Evolutionary conservation across 2,329 filamentous ascomycete genomes (phyloP).

Genomic region (Delphinella strobiligena): DNA sequence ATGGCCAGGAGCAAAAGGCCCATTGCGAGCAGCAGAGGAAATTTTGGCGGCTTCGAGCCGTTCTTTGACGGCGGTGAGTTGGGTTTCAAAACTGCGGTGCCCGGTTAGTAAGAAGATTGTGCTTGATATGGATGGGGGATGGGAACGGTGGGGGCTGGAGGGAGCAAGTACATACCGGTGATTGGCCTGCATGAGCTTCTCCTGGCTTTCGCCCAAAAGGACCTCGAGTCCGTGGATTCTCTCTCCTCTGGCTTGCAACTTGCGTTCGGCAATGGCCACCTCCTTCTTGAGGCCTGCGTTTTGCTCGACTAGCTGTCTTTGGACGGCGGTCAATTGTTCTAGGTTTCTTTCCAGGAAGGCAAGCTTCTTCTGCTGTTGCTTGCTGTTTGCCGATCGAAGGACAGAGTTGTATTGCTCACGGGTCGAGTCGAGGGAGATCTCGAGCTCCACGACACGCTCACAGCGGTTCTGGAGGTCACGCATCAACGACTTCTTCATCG

Average conservation of each 20-base stretch:
- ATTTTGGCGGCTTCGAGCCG: conserved; percentile 90
- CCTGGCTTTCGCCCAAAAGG: conserved; percentile 89
- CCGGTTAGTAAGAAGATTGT: conserved; percentile 9
- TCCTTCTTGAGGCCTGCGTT: conserved; percentile 97
- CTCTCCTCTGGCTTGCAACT: conserved; percentile 92
- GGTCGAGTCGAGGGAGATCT: conserved; percentile 94
- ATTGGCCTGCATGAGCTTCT: conserved; percentile 94
- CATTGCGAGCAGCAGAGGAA: conserved; percentile 51
- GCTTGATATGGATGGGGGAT: no score
- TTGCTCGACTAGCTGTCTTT: conserved; percentile 94
- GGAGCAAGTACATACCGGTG: conserved; percentile 60
- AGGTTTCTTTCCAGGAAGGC: conserved; percentile 97
- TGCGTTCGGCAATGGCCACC: conserved; percentile 94
- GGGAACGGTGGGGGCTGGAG: no score
- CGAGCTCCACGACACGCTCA: conserved; percentile 89
- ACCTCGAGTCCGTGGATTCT: conserved; percentile 88
- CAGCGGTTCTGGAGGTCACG: conserved; percentile 96
- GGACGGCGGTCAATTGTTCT: conserved; percentile 93
- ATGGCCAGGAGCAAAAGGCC: neutral
- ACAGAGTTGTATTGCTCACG: conserved; percentile 99
- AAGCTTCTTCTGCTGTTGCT: conserved; percentile 99
- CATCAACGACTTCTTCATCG: conserved; percentile 99
- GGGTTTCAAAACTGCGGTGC: conserved; percentile 72
- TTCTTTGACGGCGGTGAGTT: conserved; percentile 95
- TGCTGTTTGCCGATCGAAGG: conserved; percentile 89